These are phyloP conservation scores for Colletotrichum tanaceti DNA, from an alignment of 2,329 filamentous ascomycete species.

Conservation along the genomic window DNA sequence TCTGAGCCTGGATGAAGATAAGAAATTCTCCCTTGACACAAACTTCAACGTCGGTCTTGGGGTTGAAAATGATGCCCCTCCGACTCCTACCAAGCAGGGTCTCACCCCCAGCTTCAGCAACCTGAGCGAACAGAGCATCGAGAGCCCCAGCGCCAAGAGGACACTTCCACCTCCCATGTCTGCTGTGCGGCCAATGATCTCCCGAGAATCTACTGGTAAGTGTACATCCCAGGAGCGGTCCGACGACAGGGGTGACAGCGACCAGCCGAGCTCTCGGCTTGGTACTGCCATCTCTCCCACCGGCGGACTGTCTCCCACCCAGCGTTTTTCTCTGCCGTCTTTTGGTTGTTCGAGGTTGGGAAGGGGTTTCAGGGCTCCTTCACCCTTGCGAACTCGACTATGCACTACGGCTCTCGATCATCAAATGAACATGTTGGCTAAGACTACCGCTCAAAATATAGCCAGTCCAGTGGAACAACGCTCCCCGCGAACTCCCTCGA, in stretches of 20 bases:
- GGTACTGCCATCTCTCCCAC: constrained; percentile 49
- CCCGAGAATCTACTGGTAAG: constrained; percentile 60
- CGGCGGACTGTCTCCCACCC: constrained; percentile 49
- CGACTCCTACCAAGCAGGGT: constrained; percentile 87
- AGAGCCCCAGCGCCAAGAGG: constrained; percentile 62
- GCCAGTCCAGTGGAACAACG: constrained; percentile 71
- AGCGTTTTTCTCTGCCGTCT: constrained; percentile 53
- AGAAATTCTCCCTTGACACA: constrained; percentile 64
- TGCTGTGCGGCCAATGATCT: constrained; percentile 51
- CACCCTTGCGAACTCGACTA: constrained; percentile 49
- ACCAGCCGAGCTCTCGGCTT: constrained; percentile 13
- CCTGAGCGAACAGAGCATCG: constrained; percentile 53
- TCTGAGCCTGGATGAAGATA: constrained; percentile 83
- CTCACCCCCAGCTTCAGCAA: constrained; percentile 57
- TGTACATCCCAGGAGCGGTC: constrained; percentile 46
- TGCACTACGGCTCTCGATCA: constrained; percentile 46
- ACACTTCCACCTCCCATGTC: constrained; percentile 57
- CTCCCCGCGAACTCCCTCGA: constrained; percentile 83
- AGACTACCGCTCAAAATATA: constrained; percentile 62
- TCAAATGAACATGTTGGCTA: constrained; percentile 62
- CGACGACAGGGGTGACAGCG: constrained; percentile 12
- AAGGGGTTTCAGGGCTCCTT: constrained; percentile 50
- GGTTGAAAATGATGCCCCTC: constrained; percentile 74
- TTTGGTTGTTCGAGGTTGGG: constrained; percentile 50
- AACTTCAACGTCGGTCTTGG: constrained; percentile 57